Percentiles rank a stretch among this genome's conserved stretches.
These are phyloP conservation scores for Septoria linicola DNA, from an alignment of 2,329 filamentous ascomycete species.

Conservation along the genomic window DNA sequence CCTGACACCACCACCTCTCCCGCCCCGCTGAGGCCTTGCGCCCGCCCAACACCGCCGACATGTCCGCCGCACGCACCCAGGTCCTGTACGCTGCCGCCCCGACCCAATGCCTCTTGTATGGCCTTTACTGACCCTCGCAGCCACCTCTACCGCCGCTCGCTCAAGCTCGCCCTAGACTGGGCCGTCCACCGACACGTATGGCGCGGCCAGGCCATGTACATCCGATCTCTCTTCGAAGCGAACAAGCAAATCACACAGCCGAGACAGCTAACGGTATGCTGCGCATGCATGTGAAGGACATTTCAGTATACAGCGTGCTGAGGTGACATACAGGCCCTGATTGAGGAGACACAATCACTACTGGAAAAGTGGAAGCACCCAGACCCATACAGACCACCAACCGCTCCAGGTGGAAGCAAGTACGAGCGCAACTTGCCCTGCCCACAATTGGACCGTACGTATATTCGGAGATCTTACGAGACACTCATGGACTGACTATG, in stretches of 20 bases:
- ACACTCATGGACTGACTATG: conserved; percentile 7
- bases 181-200: conserved; percentile 87
- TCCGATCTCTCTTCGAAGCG: conserved; percentile 90
- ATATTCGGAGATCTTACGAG: neutral
- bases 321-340: conserved; percentile 63
- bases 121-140: conserved; percentile 40
- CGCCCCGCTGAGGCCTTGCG: neutral
- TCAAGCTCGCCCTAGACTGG: conserved; percentile 96
- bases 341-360: conserved; percentile 83
- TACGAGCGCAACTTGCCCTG: conserved; percentile 89
- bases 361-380: conserved; percentile 96
- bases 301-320: neutral
- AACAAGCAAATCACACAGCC: conserved; percentile 83
- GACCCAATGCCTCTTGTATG: neutral
- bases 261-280: conserved; percentile 75
- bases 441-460: conserved; percentile 76
- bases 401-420: conserved; percentile 93
- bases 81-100: conserved; percentile 31
- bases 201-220: conserved; percentile 94
- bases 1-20: neutral
- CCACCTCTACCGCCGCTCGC: conserved; percentile 80
- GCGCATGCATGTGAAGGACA: neutral
- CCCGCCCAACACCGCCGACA: conserved; percentile 9
- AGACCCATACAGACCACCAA: conserved; percentile 85
- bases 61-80: conserved; percentile 38